Base-by-base conservation (phyloP, 176 grass and related monocot species). In the Saccharum officinarum region DNA sequence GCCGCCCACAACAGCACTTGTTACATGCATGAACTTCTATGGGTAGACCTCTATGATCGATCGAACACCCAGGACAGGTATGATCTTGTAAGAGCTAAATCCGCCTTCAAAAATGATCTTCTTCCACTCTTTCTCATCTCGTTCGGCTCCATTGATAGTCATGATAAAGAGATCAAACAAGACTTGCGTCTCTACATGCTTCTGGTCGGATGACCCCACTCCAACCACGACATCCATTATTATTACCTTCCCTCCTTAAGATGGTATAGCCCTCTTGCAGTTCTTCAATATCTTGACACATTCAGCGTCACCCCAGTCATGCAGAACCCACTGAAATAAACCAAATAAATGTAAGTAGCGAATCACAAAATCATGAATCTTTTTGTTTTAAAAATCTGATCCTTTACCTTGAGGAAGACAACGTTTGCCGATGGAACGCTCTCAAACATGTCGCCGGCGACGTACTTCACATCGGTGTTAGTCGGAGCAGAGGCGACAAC, bases 361-460 rank as follows among this genome's bases (percentile, higher is more conserved):
- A 61, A 25, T 25, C 57, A 11, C 57, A 61, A 61, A 61, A 61
- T 10, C 2, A 10, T 11, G 1, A 25, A 25, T 22, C 7, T 23
- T 25, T 23, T 25, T 10, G n/a, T 25, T 61, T 11, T 61, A 25
- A 61, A 25, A 61, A 61, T 25, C 3, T 10, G 55, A 60, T 10
- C 55, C 55, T 3, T 4, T 55, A 93, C 87, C 71, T 93, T 90
- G 3, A 93, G 62, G 15, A 93, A 59, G 34, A 93, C 38, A n/a
- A 64, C 87, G n/a, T 84, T 30, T 22, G 91, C 84, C 2, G 80
- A 65, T 37, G 91, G 91, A 61, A 93, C 26, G 12, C 3, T 37
- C 31, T 71, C 74, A 15, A 92, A 90, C 91, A 92, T 92, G 31
- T 84, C 78, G 6, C 91, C 91, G 4, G 52, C 81, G 31, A 90